Base-by-base conservation (phyloP, 2,329 filamentous ascomycete genomes). In the Lachnum nothofagi region DNA sequence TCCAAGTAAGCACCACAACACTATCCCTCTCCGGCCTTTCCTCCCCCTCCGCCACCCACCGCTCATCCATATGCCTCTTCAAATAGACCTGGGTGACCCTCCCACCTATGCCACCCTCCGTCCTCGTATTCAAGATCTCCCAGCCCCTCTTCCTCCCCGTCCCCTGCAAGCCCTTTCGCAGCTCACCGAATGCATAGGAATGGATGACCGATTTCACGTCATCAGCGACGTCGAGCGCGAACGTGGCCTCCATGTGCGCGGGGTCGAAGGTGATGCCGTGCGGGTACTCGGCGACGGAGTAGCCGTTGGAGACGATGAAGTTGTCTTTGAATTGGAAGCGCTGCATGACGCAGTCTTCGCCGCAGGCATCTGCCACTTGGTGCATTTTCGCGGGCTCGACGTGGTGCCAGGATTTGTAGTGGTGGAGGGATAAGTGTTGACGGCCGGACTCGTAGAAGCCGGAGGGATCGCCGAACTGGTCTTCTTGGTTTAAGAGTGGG, bases 61-160 rank as follows among this genome's bases (percentile, higher is more conserved):
- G 68, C 58, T 68, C 68, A 60, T 82, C 78, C 17, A 74, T 69
- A 41, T 70, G 70, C 55, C 73, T 73, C 43, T 76, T 71, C 6
- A 75, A 70, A 54, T 79, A 82, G 2, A 77, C 68, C 61, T 81
- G 78, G 42, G 69, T 70, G 4, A 81, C 72, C 1, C 70, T 73
- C 8, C 75, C 75, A 53, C 78, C 74, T 12, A 6, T 27, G 25
- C 25, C 25, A 0, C 69, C 66, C 35, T 72, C 71, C 17, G 74
- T 60, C 2, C 64, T 67, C 0, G 75, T 72, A 48, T 79, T 76
- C 44, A 78, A 67, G 5, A 80, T 61, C 38, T 78, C 74, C 75
- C 75, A 78, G 27, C 71, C 68, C 37, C 72, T 71, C 65, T 78
- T 78, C 46, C 69, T 69, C 3, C 75, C 75, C 0, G 73, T 76